Evolutionary conservation across 1,139 yeast species (phyloP).

Genomic region (Kazachstania sp.): DNA sequence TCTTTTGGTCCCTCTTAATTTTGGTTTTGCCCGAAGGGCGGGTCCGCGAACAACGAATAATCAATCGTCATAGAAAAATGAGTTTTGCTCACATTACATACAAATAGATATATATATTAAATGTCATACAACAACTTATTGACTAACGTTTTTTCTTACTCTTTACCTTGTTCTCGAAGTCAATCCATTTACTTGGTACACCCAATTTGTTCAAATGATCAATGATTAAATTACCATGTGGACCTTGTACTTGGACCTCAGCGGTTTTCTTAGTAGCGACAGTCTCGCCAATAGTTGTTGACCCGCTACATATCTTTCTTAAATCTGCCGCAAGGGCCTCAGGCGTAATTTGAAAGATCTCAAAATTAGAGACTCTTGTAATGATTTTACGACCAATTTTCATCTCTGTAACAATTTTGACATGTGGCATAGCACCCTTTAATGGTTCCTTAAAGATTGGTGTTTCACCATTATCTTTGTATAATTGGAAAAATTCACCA

Average conservation of each 20-base stretch:
- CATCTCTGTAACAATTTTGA: conserved; percentile 61
- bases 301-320: conserved; percentile 78
- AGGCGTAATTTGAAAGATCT: conserved; percentile 57
- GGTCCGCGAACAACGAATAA: too few species aligned
- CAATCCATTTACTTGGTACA: conserved; percentile 56
- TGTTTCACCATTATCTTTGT: conserved; percentile 37
- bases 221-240: conserved; percentile 59
- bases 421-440: conserved; percentile 62
- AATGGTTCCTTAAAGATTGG: conserved; percentile 33
- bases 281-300: conserved; percentile 60
- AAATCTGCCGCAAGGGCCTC: conserved; percentile 59
- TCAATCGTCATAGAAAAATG: too few species aligned
- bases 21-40: too few species aligned
- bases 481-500: conserved; percentile 49
- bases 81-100: neutral
- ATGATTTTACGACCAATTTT: conserved; percentile 77
- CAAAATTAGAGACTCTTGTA: conserved; percentile 65
- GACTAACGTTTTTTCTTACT: conserved; percentile 37
- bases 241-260: conserved; percentile 85
- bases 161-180: conserved; percentile 56
- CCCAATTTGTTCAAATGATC: conserved; percentile 60
- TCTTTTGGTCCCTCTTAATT: too few species aligned
- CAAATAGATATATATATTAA: neutral
- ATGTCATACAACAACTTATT: neutral
- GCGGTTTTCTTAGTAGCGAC: conserved; percentile 46